Percentiles rank a stretch among this genome's conserved stretches.
Conservation (phyloP, 805 yeast species). For the Metschnikowia similis region DNA sequence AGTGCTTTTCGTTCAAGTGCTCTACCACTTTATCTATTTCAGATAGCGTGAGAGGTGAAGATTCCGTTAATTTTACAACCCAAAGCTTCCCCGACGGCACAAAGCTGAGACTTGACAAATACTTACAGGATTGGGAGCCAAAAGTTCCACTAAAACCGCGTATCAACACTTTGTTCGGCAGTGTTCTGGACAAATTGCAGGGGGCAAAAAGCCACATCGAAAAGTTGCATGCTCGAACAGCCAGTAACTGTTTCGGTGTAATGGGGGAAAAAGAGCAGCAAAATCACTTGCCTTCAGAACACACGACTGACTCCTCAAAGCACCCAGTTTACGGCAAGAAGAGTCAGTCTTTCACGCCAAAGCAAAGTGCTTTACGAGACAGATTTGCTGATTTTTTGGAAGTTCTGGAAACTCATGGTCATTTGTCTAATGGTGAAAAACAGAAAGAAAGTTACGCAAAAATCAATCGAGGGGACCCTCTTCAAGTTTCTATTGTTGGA, state of each 20-base stretch:
- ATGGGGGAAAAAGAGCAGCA: no score
- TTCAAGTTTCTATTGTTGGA: no score
- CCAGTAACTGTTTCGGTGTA: background rate
- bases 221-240: background rate
- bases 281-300: background rate
- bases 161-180: background rate
- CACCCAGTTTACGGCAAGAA: background rate
- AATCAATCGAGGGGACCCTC: no score
- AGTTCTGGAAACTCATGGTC: background rate
- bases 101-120: background rate
- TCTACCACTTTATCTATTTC: background rate
- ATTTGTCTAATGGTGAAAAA: no score
- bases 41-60: background rate
- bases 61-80: background rate
- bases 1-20: background rate
- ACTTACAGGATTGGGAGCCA: background rate
- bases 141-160: background rate
- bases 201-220: background rate
- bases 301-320: background rate
- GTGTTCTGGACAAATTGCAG: background rate
- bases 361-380: background rate
- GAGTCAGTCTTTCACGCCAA: background rate
- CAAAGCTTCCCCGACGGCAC: constrained; percentile 2
- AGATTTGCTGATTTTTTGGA: background rate
- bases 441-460: no score